These are phyloP conservation scores for Ogataea henricii DNA, from an alignment of 805 yeast species.

Conservation along the genomic window DNA sequence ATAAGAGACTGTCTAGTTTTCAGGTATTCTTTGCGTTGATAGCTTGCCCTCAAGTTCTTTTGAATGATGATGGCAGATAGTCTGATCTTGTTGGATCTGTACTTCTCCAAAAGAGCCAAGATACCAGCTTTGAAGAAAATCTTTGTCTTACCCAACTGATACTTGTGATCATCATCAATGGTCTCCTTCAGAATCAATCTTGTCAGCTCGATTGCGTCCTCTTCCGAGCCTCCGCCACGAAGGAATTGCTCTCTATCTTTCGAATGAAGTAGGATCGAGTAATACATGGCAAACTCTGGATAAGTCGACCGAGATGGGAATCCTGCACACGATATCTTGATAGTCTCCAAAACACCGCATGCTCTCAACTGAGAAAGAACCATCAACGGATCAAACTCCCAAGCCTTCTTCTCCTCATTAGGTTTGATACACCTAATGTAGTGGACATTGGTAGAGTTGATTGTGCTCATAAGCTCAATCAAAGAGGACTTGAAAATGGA, in stretches of 20 bases:
- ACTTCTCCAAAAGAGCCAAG: slow-evolving; percentile 86
- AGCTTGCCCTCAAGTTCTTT: slow-evolving; percentile 69
- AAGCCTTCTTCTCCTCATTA: slow-evolving; percentile 88
- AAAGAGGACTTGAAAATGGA: slow-evolving; percentile 90
- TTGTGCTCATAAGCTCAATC: slow-evolving; percentile 90
- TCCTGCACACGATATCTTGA: slow-evolving; percentile 95
- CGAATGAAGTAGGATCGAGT: slow-evolving; percentile 79
- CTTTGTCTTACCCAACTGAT: slow-evolving; percentile 90
- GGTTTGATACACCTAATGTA: slow-evolving; percentile 98
- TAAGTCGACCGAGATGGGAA: slow-evolving; percentile 96
- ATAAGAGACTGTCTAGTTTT: slow-evolving; percentile 56
- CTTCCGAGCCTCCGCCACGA: slow-evolving; percentile 51
- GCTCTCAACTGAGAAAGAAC: slow-evolving; percentile 94
- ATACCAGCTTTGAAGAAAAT: slow-evolving; percentile 96
- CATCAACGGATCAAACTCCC: slow-evolving; percentile 96
- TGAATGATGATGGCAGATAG: slow-evolving; percentile 83
- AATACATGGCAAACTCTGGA: slow-evolving; percentile 87
- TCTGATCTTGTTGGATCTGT: slow-evolving; percentile 76
- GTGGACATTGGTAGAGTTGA: slow-evolving; percentile 92
- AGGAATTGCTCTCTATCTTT: slow-evolving; percentile 64
- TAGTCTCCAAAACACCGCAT: slow-evolving; percentile 97
- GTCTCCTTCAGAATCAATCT: slow-evolving; percentile 63
- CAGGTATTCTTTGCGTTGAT: slow-evolving; percentile 62
- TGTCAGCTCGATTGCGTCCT: slow-evolving; percentile 65
- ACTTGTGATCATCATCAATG: slow-evolving; percentile 66